Evolutionary conservation across 1,284 basidiomycete species (phyloP).

Genomic region (Polyporus tsugae): DNA sequence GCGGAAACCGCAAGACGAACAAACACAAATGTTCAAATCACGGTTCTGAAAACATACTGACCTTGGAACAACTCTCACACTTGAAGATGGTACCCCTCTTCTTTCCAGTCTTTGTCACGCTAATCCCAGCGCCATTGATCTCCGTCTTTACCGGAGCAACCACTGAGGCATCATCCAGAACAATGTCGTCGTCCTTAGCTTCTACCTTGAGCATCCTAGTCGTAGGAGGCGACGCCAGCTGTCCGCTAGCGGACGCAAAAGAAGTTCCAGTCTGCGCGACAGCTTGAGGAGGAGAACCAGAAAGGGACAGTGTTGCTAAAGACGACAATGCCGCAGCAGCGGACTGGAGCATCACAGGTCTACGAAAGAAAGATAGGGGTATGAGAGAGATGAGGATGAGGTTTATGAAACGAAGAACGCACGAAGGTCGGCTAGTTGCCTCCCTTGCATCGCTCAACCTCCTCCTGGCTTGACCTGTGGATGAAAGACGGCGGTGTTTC

Average conservation of each 20-base stretch:
- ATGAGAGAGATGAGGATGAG: slow-evolving; percentile 15
- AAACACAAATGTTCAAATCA: background rate
- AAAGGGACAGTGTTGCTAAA: slow-evolving; percentile 58
- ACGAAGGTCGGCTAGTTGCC: slow-evolving; percentile 75
- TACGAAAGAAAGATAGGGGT: slow-evolving; percentile 35
- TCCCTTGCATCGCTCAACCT: slow-evolving; percentile 80
- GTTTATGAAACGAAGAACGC: slow-evolving; percentile 45
- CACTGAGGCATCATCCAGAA: slow-evolving; percentile 30
- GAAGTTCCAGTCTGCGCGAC: slow-evolving; percentile 37
- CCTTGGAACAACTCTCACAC: slow-evolving; percentile 94
- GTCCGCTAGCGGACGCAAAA: slow-evolving; percentile 38
- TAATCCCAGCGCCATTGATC: slow-evolving; percentile 48
- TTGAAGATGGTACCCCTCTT: slow-evolving; percentile 88
- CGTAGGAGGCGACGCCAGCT: slow-evolving; percentile 22
- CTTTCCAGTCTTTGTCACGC: slow-evolving; percentile 50
- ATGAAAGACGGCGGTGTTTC: slow-evolving; percentile 72
- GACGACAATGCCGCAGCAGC: slow-evolving; percentile 56
- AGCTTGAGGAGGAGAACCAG: slow-evolving; percentile 52
- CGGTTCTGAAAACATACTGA: slow-evolving; percentile 39
- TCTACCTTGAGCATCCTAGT: slow-evolving; percentile 35
- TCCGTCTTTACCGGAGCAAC: slow-evolving; percentile 38
- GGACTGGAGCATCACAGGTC: slow-evolving; percentile 52
- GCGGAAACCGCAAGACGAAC: background rate
- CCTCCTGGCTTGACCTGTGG: slow-evolving; percentile 70
- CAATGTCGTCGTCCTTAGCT: slow-evolving; percentile 36